Conservation (phyloP, 2,329 filamentous ascomycete genomes). For the Blastomyces parvus region DNA sequence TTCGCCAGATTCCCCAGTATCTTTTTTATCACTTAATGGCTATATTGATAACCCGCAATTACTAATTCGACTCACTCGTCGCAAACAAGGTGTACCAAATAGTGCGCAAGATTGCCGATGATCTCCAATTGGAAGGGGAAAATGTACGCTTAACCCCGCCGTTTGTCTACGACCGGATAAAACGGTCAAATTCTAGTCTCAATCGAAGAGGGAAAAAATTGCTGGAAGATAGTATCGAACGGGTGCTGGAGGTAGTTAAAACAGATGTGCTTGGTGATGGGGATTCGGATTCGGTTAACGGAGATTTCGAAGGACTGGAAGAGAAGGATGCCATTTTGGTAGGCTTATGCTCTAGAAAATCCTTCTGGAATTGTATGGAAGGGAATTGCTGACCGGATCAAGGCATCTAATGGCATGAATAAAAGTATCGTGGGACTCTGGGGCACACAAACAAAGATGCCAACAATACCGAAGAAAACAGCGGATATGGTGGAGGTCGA, state of each 20-base stretch:
- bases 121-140: conserved; percentile 43
- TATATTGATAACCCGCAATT: neutral
- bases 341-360: conserved; percentile 12
- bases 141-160: conserved; percentile 47
- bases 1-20: neutral
- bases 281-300: conserved; percentile 42
- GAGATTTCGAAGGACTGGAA: conserved; percentile 43
- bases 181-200: conserved; percentile 75
- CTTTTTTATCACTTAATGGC: neutral
- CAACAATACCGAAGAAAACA: conserved; percentile 20
- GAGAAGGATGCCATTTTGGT: conserved; percentile 26
- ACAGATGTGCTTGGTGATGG: conserved; percentile 51
- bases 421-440: conserved; percentile 53
- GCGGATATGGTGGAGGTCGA: conserved; percentile 22
- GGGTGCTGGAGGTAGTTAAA: conserved; percentile 64
- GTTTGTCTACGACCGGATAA: conserved; percentile 67
- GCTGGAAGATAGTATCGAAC: conserved; percentile 75
- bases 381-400: conserved; percentile 16
- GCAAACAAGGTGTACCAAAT: conserved; percentile 58
- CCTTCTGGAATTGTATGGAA: neutral
- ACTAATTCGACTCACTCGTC: neutral
- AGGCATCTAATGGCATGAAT: conserved; percentile 56
- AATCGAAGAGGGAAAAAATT: conserved; percentile 71
- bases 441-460: conserved; percentile 35
- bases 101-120: conserved; percentile 64